These are phyloP conservation scores for Protomyces inouyei DNA, from an alignment of 1,139 yeast genomes.

Conservation along the genomic window DNA sequence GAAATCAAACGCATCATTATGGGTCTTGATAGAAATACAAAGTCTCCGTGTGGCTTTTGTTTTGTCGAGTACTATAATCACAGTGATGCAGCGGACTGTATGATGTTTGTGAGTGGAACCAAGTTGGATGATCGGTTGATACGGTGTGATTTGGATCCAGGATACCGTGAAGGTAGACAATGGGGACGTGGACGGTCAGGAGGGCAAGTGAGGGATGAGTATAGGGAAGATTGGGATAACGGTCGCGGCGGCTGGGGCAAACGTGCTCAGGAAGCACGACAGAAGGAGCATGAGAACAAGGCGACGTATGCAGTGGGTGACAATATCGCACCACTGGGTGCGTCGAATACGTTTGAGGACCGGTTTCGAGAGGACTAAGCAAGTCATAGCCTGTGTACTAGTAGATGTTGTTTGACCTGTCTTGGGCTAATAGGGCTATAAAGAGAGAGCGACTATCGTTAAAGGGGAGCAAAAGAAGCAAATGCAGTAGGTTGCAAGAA, in stretches of 20 bases:
- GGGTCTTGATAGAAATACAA: conserved; percentile 86
- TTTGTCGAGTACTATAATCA: conserved; percentile 70
- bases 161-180: conserved; percentile 89
- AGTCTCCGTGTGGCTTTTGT: conserved; percentile 94
- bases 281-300: conserved; percentile 12
- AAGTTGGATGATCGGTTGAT: conserved; percentile 73
- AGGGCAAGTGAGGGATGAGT: conserved; percentile 69
- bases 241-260: conserved; percentile 54
- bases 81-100: conserved; percentile 69
- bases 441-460: background rate
- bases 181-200: conserved; percentile 89
- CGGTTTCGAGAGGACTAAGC: background rate
- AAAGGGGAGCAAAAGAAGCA: no score
- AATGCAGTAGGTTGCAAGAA: no score
- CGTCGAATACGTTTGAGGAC: background rate
- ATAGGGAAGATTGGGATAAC: conserved; percentile 53
- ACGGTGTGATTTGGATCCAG: conserved; percentile 88
- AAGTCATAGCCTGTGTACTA: background rate
- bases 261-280: conserved; percentile 20
- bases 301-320: conserved; percentile 24
- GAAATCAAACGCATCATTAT: conserved; percentile 70
- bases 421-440: background rate
- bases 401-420: no score
- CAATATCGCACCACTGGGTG: conserved; percentile 18
- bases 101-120: conserved; percentile 74